Evolutionary conservation across 208 protist genomes (phyloP).

Genomic region (Crithidia sp.): DNA sequence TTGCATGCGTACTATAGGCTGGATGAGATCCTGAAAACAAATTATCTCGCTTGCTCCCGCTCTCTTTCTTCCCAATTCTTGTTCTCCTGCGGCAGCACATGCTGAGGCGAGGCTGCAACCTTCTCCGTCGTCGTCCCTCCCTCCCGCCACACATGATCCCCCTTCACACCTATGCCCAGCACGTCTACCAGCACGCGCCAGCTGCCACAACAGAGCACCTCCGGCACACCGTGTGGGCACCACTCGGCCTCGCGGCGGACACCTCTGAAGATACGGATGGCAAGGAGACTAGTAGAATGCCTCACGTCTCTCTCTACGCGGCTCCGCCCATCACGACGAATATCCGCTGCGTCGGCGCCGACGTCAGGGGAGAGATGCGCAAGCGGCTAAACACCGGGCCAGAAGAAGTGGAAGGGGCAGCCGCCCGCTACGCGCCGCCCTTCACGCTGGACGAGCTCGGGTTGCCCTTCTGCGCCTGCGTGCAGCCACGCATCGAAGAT

Average conservation of each 20-base stretch:
- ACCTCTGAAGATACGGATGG: neutral
- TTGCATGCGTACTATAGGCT: no score
- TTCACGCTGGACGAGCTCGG: constrained; percentile 8
- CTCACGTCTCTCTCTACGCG: constrained; percentile 37
- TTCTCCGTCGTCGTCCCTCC: neutral
- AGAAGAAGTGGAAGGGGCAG: no score
- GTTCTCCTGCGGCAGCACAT: neutral
- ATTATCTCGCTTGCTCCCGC: neutral
- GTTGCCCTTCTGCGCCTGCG: constrained; percentile 28
- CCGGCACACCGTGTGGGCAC: constrained; percentile 33
- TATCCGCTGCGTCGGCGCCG: constrained; percentile 35
- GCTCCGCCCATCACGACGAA: constrained; percentile 48
- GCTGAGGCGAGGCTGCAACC: neutral
- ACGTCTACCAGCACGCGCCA: constrained; percentile 37
- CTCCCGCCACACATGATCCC: constrained; percentile 33
- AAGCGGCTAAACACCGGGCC: neutral
- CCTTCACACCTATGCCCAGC: constrained; percentile 27
- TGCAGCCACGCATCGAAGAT: constrained; percentile 3
- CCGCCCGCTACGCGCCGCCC: constrained; percentile 6
- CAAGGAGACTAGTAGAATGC: neutral
- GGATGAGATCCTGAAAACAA: no score
- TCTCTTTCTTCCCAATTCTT: neutral
- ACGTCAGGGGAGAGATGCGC: constrained; percentile 3
- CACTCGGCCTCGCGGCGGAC: constrained; percentile 21
- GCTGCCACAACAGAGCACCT: constrained; percentile 33